Evolutionary conservation across 2,329 filamentous ascomycete genomes (phyloP).

Genomic region (Blastomyces parvus): DNA sequence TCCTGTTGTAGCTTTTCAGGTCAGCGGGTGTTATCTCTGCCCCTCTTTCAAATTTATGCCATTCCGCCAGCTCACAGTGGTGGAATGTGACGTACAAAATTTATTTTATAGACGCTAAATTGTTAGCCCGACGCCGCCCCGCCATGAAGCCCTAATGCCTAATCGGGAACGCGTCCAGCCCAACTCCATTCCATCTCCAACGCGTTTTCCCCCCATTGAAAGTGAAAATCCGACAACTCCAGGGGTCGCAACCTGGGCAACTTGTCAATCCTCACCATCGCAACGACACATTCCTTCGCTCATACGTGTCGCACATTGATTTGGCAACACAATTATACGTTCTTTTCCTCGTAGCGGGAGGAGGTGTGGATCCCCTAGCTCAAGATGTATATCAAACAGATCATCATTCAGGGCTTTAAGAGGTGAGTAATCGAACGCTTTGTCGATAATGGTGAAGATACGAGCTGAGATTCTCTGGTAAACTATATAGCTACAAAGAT

Average conservation of each 20-base stretch:
- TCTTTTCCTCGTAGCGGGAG: not conserved
- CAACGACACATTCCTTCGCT: not conserved
- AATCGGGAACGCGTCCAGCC: constrained; percentile 14
- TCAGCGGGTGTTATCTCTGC: not conserved
- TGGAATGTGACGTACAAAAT: constrained; percentile 11
- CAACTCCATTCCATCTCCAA: constrained; percentile 1
- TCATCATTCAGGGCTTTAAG: constrained; percentile 99
- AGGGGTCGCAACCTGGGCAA: not conserved
- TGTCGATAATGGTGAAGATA: not conserved
- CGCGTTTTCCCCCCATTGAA: constrained; percentile 1
- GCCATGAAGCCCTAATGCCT: constrained; percentile 13
- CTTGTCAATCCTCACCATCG: not conserved
- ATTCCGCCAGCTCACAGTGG: not conserved
- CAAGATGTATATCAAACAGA: constrained; percentile 97
- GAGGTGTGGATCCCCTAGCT: not conserved
- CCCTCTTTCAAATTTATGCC: constrained; percentile 3
- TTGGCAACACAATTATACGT: not conserved
- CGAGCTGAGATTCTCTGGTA: constrained; percentile 15
- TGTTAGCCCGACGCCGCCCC: constrained; percentile 11
- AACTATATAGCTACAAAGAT: constrained; percentile 76
- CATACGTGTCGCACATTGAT: constrained; percentile 4
- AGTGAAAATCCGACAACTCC: not conserved
- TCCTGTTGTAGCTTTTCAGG: not conserved
- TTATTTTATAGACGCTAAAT: constrained; percentile 7
- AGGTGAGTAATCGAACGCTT: constrained; percentile 51